Percentiles rank a stretch among this genome's conserved stretches.
These are phyloP conservation scores for bread wheat (Triticum aestivum) DNA, from an alignment of 176 grass and related monocot species.

Conservation along the genomic window IWGSC_CS_RefSeq_v2.1 NC_057797.1:586500746-586501245, in stretches of 20 bases:
- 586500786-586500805: not conserved
- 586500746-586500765: constrained; percentile 35
- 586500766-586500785: not conserved
- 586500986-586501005: constrained; percentile 1
- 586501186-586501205: not conserved
- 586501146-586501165: not conserved
- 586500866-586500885: constrained; percentile 8
- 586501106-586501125: not conserved
- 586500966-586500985: not conserved
- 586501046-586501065: constrained; percentile 1
- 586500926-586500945: not conserved
- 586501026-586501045: not conserved
- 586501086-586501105: constrained; percentile 2
- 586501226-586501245: constrained; percentile 18
- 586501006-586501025: not conserved
- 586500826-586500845: constrained; percentile 12
- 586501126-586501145: not conserved
- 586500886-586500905: constrained; percentile 13
- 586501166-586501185: constrained; percentile 10
- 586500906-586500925: constrained; percentile 17
- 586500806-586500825: not conserved
- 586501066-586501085: not conserved
- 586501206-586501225: constrained; percentile 22
- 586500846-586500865: not conserved
- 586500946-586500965: constrained; percentile 3